A percentile compares a stretch with the other conserved stretches of the same genome.
Conservation (phyloP, 2,329 filamentous ascomycete species). For the Pseudogymnoascus sp. region DNA sequence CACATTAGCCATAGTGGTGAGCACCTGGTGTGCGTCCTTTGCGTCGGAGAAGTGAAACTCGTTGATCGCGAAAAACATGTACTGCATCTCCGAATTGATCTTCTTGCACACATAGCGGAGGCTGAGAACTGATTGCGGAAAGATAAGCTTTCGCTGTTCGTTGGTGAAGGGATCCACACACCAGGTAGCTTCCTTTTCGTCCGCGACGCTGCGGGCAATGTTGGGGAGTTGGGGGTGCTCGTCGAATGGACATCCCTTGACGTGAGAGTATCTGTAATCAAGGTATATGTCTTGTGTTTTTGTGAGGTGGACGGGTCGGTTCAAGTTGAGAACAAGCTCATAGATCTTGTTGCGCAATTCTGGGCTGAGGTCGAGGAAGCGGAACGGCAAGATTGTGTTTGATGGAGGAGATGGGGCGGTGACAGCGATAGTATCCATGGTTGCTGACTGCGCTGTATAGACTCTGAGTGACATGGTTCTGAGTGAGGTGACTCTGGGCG, state of each 20-base stretch:
- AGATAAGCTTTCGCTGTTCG: background rate
- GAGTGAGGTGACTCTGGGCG: background rate
- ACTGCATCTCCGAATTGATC: background rate
- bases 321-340: background rate
- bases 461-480: background rate
- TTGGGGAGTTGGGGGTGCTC: background rate
- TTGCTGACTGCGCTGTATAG: background rate
- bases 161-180: background rate
- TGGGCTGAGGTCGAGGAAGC: background rate
- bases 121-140: background rate
- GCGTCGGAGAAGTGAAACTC: background rate
- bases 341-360: slow-evolving; percentile 1
- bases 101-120: background rate
- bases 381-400: background rate
- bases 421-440: background rate
- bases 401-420: background rate
- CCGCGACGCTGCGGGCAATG: background rate
- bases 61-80: background rate
- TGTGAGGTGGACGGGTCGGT: background rate
- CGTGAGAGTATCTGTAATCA: background rate
- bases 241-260: background rate
- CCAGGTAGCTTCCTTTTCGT: background rate
- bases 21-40: background rate
- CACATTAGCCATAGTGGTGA: background rate
- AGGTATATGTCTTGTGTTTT: background rate